Base-by-base conservation (phyloP, 2,329 filamentous ascomycete species). In the Cladosporium sp. region DNA sequence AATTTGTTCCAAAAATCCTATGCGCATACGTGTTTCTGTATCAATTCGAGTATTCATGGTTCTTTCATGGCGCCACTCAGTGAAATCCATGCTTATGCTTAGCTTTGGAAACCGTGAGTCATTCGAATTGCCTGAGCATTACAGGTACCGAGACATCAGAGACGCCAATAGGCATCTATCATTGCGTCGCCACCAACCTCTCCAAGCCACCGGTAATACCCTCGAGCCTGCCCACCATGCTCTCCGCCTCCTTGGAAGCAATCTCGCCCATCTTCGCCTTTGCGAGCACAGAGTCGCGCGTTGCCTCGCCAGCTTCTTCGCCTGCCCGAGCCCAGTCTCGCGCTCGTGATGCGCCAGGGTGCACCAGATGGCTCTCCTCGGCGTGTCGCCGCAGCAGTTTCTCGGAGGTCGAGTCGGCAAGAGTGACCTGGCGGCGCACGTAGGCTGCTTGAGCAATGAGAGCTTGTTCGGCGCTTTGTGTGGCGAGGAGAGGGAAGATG, bases 351-450 rank as follows among this genome's bases (percentile, higher is more conserved):
- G 71, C 66, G n/a, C 70, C 69, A 14, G 73, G 72, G 23, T 72
- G 69, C 2, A 77, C 71, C 16, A 77, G 66, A 67, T 76, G 76
- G 35, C 76, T 77, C 62, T 77, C 76, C 55, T 75, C 74, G n/a
- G 73, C 73, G 10, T 76, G 67, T 14, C 74, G 70, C 2, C 66
- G 57, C 10, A 77, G 57, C 6, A 75, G 62, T 4, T 70, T 69
- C 12, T 72, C 67, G 12, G 72, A 74, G 33, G 70, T 70, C 0
- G 63, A 31, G 40, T 74, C 72, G 10, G 72, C 68, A 3, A 69
- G 37, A 1, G 71, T 50, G 10, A 76, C 61, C 49, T 74, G 73
- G 21, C 72, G 68, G 28, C 74, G 69, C 8, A 72, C 33, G 57
- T 72, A 72, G 2, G 70, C 66, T 29, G 66, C 69, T 63, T 76